Evolutionary conservation across 495 filamentous ascomycete species (phyloP).

Genomic region (Hypoxylon subgilvum): DNA sequence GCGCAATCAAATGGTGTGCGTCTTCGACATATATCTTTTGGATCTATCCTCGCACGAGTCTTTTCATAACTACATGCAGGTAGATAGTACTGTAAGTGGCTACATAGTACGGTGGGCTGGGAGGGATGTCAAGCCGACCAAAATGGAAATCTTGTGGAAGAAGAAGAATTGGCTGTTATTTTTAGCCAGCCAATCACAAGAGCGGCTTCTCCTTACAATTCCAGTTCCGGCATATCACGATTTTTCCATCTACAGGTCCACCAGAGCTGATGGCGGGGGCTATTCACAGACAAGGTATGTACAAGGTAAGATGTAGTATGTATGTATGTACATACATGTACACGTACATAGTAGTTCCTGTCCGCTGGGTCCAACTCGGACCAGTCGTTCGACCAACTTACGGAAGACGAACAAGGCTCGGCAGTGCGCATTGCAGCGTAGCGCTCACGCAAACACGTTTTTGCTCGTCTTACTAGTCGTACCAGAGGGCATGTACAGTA

Average conservation of each 20-base stretch:
- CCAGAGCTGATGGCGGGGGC: constrained; percentile 10
- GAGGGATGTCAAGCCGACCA: not conserved
- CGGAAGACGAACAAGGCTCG: constrained; percentile 27
- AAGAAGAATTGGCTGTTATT: constrained; percentile 2
- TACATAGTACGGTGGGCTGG: no score
- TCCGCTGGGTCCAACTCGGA: constrained; percentile 27
- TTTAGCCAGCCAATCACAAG: constrained; percentile 3
- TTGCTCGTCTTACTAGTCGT: constrained; percentile 20
- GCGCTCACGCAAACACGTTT: constrained; percentile 35
- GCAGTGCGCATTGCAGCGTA: constrained; percentile 30
- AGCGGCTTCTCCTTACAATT: not conserved
- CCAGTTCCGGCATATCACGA: constrained; percentile 6
- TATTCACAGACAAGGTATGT: no score
- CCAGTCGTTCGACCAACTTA: constrained; percentile 26
- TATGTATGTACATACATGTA: no score
- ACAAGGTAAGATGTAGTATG: no score
- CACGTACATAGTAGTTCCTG: constrained; percentile 29
- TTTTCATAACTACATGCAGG: no score
- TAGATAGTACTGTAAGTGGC: no score
- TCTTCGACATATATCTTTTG: not conserved
- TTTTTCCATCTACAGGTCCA: not conserved
- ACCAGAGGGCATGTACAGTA: not conserved
- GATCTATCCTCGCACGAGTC: no score
- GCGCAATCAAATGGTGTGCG: not conserved
- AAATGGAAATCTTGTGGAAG: constrained; percentile 11